Base-by-base conservation (phyloP, 2,329 filamentous ascomycete genomes). In the Pseudogymnoascus verrucosus region DNA sequence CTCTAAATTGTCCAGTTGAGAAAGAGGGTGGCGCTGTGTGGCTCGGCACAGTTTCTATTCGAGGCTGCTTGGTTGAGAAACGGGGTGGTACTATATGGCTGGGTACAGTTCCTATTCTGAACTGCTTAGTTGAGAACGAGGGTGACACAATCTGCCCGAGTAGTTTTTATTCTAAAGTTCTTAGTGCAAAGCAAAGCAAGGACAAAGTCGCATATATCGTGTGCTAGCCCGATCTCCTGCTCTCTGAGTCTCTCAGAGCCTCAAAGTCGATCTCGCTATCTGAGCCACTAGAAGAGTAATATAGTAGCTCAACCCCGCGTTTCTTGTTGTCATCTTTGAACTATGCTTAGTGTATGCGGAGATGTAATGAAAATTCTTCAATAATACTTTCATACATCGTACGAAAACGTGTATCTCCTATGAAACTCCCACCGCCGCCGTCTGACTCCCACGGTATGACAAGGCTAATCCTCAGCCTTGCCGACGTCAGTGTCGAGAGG, bases 401-500 rank as follows among this genome's bases (percentile, higher is more conserved):
- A 1, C 4, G 4, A 31, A 31, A 10, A 10, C 7, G 26, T 57
- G 51, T 57, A 57, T 5, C 11, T 57, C 10, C n/a, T 31, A 14
- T 51, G 2, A 7, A 31, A 31, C 42, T 57, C 26, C n/a, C 2
- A 5, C 8, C n/a, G n/a, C 28, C 28, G 10, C 51, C 51, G 28
- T 57, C 51, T 57, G 28, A 57, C 28, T 57, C 51, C 51, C 2
- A 57, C 51, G 51, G 51, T 34, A 34, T 57, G 51, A 19, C n/a
- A 4, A 57, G 51, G 51, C 51, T 57, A 57, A 36, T 3, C 51
- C 28, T 36, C 51, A 57, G 51, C 51, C 51, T 57, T 34, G 51
- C 28, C 51, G 51, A 57, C 51, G 51, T 57, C 51, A 57, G 51
- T 21, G 51, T 36, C 51, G 11, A 34, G 51, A 54, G 51, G 51